Conservation (phyloP, 2,329 filamentous ascomycete genomes). For the Epichloe coenophiala region DNA sequence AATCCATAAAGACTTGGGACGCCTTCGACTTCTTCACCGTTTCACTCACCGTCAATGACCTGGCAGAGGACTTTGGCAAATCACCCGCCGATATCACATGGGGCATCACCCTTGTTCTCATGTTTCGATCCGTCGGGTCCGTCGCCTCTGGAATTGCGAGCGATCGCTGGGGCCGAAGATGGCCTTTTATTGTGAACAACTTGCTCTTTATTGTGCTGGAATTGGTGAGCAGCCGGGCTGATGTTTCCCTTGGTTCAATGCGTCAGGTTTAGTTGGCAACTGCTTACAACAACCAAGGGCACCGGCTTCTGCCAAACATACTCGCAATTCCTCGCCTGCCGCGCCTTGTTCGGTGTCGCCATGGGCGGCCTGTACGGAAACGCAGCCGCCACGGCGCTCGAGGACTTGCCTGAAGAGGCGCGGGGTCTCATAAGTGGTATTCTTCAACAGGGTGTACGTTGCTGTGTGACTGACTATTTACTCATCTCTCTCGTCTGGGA, state of each 20-base stretch:
- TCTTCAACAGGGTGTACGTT: constrained; percentile 52
- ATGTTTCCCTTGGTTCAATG: background rate
- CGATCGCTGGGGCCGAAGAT: constrained; percentile 47
- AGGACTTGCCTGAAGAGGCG: constrained; percentile 55
- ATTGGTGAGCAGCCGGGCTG: constrained; percentile 41
- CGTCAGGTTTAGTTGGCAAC: no score
- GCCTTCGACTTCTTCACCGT: constrained; percentile 56
- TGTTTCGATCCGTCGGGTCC: constrained; percentile 44
- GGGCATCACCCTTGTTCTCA: constrained; percentile 50
- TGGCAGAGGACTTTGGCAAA: constrained; percentile 38
- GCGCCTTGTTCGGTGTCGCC: constrained; percentile 63
- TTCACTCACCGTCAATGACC: constrained; percentile 40
- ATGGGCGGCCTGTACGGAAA: constrained; percentile 77
- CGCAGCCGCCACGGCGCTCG: constrained; percentile 64
- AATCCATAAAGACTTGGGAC: constrained; percentile 38
- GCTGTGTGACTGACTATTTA: background rate
- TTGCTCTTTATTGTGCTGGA: constrained; percentile 59
- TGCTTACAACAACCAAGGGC: constrained; percentile 23
- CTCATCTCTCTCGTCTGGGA: no score
- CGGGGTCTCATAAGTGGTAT: constrained; percentile 65
- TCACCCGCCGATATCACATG: constrained; percentile 46
- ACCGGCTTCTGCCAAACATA: constrained; percentile 60
- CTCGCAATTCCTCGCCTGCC: constrained; percentile 57
- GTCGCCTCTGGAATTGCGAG: constrained; percentile 39
- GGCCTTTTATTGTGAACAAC: constrained; percentile 68